A percentile compares a stretch with the other conserved stretches of the same genome.
These are phyloP conservation scores for Chytridium lagenaria DNA, from an alignment of 371 early-diverging fungal genomes.

Conservation along the genomic window DNA sequence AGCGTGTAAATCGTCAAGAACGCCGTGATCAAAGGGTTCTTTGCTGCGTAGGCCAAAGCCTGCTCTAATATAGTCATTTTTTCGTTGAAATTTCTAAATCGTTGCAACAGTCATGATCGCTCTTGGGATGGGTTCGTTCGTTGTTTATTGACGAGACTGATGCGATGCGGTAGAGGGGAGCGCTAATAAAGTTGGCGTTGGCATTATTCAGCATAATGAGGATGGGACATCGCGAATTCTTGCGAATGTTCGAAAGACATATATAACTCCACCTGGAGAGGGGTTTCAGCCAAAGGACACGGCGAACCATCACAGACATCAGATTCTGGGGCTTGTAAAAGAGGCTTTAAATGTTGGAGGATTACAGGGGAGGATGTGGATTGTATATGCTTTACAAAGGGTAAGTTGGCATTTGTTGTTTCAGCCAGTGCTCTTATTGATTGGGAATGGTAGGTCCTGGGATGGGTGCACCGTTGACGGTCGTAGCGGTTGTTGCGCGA, in stretches of 20 bases:
- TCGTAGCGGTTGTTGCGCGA: conserved; percentile 95
- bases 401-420: conserved; percentile 37
- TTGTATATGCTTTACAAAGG: conserved; percentile 97
- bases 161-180: conserved; percentile 94
- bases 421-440: neutral
- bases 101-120: neutral
- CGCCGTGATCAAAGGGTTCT: too few species aligned
- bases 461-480: conserved; percentile 96
- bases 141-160: too few species aligned
- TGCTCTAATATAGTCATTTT: too few species aligned
- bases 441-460: conserved; percentile 84
- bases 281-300: conserved; percentile 98
- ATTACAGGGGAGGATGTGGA: conserved; percentile 82
- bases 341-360: conserved; percentile 83
- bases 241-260: conserved; percentile 94
- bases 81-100: neutral
- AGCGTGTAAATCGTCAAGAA: neutral
- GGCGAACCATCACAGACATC: conserved; percentile 92
- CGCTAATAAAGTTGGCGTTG: conserved; percentile 99
- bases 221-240: conserved; percentile 67
- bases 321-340: conserved; percentile 79
- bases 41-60: too few species aligned
- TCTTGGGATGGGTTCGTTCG: conserved; percentile 5
- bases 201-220: conserved; percentile 85
- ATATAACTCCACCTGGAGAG: conserved; percentile 96